phyloP scores from a whole-genome alignment of 331 rosid species.

The Malus hybrid region DNA sequence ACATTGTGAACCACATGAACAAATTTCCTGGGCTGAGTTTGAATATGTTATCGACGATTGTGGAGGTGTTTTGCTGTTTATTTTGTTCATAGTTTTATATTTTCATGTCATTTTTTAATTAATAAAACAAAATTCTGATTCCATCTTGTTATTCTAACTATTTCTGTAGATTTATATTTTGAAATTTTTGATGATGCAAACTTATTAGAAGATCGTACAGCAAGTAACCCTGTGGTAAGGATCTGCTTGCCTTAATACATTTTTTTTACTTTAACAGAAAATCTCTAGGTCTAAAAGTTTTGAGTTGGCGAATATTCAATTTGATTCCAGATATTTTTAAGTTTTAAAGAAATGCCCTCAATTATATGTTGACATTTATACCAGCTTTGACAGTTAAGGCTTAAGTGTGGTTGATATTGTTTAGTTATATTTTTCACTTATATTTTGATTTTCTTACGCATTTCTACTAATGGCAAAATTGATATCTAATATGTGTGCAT shows the following conservation, averaged over 20 bases:
- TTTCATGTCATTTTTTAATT: not conserved
- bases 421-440: not conserved
- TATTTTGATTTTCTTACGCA: not conserved
- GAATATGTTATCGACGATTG: constrained; percentile 67
- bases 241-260: constrained; percentile 11
- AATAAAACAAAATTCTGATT: constrained; percentile 5
- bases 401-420: not conserved
- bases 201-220: constrained; percentile 70
- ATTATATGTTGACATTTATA: not conserved
- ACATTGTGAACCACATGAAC: constrained; percentile 89
- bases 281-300: not conserved
- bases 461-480: not conserved
- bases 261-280: constrained; percentile 9
- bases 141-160: constrained; percentile 6
- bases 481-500: constrained; percentile 14
- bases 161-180: constrained; percentile 60
- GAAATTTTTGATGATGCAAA: constrained; percentile 64
- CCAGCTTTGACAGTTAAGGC: not conserved
- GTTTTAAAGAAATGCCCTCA: not conserved
- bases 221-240: constrained; percentile 83
- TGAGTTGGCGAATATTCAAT: not conserved
- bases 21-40: constrained; percentile 77
- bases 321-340: not conserved
- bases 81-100: constrained; percentile 6
- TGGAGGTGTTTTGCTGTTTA: constrained; percentile 56